Evolutionary conservation across 495 filamentous ascomycete species (phyloP).

Genomic region (Cercophora scortea): DNA sequence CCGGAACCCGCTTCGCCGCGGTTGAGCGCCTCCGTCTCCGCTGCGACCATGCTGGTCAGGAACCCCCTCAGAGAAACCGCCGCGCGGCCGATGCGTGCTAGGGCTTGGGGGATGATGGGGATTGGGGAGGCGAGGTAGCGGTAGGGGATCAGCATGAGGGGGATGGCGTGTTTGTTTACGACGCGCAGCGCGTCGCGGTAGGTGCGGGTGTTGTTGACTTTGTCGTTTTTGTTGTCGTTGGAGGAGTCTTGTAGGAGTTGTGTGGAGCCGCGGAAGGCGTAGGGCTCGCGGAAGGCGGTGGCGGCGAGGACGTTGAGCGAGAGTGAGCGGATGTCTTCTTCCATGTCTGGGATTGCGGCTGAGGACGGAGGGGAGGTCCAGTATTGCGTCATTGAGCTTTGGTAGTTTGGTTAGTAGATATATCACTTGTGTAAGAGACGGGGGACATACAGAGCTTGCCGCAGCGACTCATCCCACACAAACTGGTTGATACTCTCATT

Average conservation of each 20-base stretch:
- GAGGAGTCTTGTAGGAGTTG: neutral
- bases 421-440: no score
- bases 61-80: slow-evolving; percentile 18
- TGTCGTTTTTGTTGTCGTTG: neutral
- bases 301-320: slow-evolving; percentile 37
- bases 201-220: neutral
- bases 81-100: slow-evolving; percentile 13
- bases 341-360: slow-evolving; percentile 8
- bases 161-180: slow-evolving; percentile 23
- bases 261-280: slow-evolving; percentile 18
- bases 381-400: slow-evolving; percentile 35
- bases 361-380: slow-evolving; percentile 21
- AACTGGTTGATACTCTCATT: slow-evolving; percentile 39
- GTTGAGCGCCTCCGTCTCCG: slow-evolving; percentile 1
- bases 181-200: slow-evolving; percentile 25
- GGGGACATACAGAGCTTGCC: slow-evolving; percentile 24
- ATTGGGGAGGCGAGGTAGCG: slow-evolving; percentile 8
- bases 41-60: slow-evolving; percentile 18
- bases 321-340: slow-evolving; percentile 34
- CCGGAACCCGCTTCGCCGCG: neutral
- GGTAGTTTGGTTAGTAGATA: no score
- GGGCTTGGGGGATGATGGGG: slow-evolving; percentile 12
- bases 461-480: slow-evolving; percentile 37
- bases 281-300: slow-evolving; percentile 35
- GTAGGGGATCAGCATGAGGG: slow-evolving; percentile 20